These are phyloP conservation scores for Sporothrix pallida DNA, from an alignment of 2,329 filamentous ascomycete genomes.

Conservation along the genomic window DNA sequence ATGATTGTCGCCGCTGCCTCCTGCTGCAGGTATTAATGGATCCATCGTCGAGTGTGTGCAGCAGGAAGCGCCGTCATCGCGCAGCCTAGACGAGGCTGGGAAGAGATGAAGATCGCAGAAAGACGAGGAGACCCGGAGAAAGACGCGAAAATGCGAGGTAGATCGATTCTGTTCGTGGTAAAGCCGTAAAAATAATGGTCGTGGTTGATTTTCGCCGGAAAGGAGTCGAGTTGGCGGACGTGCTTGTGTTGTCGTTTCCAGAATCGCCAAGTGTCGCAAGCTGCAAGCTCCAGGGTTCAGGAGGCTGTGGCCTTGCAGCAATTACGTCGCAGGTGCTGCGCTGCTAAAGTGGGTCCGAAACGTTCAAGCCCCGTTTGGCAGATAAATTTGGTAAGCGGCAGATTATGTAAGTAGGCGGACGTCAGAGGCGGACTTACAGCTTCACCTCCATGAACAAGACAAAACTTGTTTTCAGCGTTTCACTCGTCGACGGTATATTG, in stretches of 20 bases:
- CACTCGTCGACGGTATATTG: too few species aligned
- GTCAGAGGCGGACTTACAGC: constrained; percentile 4
- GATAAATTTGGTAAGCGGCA: background rate
- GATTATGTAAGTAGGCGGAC: background rate
- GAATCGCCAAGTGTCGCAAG: too few species aligned
- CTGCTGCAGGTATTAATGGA: constrained; percentile 30
- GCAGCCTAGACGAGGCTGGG: constrained; percentile 12
- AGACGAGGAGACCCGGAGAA: background rate
- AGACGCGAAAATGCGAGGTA: background rate
- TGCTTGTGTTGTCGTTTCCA: too few species aligned
- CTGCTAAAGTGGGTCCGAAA: background rate
- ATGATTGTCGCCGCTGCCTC: constrained; percentile 41
- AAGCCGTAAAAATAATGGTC: background rate
- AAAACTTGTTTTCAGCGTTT: background rate
- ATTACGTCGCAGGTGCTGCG: constrained; percentile 9
- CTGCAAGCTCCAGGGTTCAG: constrained; percentile 1
- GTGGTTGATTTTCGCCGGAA: background rate
- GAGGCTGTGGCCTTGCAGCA: constrained; percentile 12
- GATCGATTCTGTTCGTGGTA: too few species aligned
- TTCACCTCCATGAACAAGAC: background rate
- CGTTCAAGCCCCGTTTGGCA: background rate
- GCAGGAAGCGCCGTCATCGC: constrained; percentile 32
- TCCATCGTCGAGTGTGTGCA: constrained; percentile 32
- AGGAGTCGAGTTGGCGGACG: background rate
- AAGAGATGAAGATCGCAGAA: background rate